Conservation (phyloP, 2,329 filamentous ascomycete species). For the Botrytis tulipae region DNA sequence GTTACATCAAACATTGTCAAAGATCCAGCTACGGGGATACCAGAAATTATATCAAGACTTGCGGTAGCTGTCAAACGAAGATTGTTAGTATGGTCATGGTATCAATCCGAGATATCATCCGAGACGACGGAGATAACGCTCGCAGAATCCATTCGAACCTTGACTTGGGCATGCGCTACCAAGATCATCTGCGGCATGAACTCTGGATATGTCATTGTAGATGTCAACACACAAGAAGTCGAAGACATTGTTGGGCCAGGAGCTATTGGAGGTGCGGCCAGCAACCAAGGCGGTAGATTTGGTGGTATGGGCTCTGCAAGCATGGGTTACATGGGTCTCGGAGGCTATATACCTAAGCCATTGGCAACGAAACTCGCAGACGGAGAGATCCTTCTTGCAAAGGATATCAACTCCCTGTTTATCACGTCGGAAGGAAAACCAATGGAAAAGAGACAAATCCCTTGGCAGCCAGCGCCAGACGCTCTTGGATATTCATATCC, state of each 20-base stretch:
- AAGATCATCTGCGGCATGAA: conserved; percentile 89
- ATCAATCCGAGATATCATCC: conserved; percentile 80
- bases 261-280: conserved; percentile 62
- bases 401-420: conserved; percentile 94
- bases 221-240: conserved; percentile 71
- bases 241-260: conserved; percentile 79
- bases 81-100: conserved; percentile 90
- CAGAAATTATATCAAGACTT: conserved; percentile 86
- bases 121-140: conserved; percentile 76
- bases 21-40: conserved; percentile 81
- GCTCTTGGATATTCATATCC: conserved; percentile 95
- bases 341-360: conserved; percentile 86
- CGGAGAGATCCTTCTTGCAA: conserved; percentile 87
- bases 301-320: conserved; percentile 79
- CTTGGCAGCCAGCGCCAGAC: conserved; percentile 85
- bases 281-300: conserved; percentile 59
- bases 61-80: conserved; percentile 92
- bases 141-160: conserved; percentile 77
- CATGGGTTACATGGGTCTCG: conserved; percentile 97
- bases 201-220: conserved; percentile 84
- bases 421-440: conserved; percentile 81
- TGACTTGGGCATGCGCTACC: conserved; percentile 88
- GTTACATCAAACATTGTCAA: conserved; percentile 95
- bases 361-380: conserved; percentile 79
- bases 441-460: conserved; percentile 81